phyloP scores from a whole-genome alignment of 1,284 basidiomycete genomes.

The Apiotrichum akiyoshidainum region DNA sequence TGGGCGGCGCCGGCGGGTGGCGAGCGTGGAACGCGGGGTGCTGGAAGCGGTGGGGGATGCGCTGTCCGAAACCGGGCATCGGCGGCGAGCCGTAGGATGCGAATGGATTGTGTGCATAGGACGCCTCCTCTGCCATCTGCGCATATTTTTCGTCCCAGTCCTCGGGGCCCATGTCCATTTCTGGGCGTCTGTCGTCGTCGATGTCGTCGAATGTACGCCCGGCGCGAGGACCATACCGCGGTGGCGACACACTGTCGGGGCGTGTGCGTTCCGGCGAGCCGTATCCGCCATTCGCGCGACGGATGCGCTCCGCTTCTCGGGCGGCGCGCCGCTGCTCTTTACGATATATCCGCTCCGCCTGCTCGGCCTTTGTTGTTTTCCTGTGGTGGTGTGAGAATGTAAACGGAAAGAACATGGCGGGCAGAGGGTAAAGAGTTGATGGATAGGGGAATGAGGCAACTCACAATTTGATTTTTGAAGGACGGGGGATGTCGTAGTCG shows the following conservation, averaged over 20 bases:
- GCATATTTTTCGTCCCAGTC: constrained; percentile 27
- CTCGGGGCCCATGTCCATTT: constrained; percentile 6
- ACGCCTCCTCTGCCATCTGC: constrained; percentile 20
- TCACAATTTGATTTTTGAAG: constrained; percentile 21
- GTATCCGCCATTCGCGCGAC: constrained; percentile 33
- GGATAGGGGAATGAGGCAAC: background rate
- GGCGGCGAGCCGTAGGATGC: background rate
- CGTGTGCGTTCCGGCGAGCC: constrained; percentile 23
- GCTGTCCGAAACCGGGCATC: constrained; percentile 1
- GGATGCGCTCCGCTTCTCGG: constrained; percentile 25
- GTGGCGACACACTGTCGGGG: constrained; percentile 30
- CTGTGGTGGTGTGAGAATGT: constrained; percentile 14
- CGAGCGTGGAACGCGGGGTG: too few relatives aligned
- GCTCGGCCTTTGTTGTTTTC: constrained; percentile 36
- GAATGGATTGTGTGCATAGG: background rate
- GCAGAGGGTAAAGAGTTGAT: background rate
- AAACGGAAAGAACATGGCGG: background rate
- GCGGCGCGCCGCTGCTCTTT: constrained; percentile 27
- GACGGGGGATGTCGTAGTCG: constrained; percentile 17
- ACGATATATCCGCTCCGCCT: constrained; percentile 29
- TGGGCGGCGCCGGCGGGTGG: background rate
- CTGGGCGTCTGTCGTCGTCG: background rate
- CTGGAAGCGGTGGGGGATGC: constrained; percentile 13
- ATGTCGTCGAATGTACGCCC: background rate
- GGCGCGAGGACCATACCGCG: constrained; percentile 14